Percentiles rank a stretch among this genome's conserved stretches.
phyloP scores from a whole-genome alignment of 768 basidiomycete genomes.

The Grammothele lineata region DNA sequence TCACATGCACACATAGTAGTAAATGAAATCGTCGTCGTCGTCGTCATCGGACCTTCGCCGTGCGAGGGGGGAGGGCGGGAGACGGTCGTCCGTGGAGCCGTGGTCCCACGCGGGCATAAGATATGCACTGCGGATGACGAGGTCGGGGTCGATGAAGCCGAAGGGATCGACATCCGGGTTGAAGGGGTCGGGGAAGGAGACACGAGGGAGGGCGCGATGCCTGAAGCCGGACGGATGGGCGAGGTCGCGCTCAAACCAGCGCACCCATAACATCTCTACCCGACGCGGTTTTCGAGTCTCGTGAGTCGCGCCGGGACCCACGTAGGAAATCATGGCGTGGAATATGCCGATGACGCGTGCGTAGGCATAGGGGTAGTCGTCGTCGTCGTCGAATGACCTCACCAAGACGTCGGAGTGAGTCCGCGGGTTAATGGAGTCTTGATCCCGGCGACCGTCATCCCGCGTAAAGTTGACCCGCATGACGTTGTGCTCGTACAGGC shows the following conservation, averaged over 20 bases:
- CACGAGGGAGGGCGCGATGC: conserved; percentile 25
- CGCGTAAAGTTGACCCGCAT: conserved; percentile 37
- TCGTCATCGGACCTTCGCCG: conserved; percentile 4
- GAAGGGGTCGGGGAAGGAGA: conserved; percentile 32
- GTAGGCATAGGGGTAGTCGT: conserved; percentile 24
- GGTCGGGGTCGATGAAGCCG: conserved; percentile 41
- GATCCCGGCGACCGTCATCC: conserved; percentile 37
- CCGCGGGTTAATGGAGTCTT: conserved; percentile 38
- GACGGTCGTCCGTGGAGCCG: conserved; percentile 10
- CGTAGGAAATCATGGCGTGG: conserved; percentile 21
- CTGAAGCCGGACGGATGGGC: conserved; percentile 25
- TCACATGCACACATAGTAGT: conserved; percentile 26
- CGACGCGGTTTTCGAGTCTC: background rate
- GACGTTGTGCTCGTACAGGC: conserved; percentile 28
- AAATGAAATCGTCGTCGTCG: conserved; percentile 16
- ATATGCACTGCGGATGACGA: conserved; percentile 37
- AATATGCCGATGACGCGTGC: conserved; percentile 25
- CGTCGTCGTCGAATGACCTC: background rate
- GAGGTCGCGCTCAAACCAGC: conserved; percentile 32
- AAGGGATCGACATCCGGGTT: conserved; percentile 28
- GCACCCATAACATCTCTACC: conserved; percentile 32
- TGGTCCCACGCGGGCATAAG: conserved; percentile 37
- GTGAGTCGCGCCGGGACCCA: conserved; percentile 22
- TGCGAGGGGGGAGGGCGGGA: conserved; percentile 2
- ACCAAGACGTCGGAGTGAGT: conserved; percentile 32